Conservation (phyloP, 345 rosid species). For the Luvunga scandens region DNA sequence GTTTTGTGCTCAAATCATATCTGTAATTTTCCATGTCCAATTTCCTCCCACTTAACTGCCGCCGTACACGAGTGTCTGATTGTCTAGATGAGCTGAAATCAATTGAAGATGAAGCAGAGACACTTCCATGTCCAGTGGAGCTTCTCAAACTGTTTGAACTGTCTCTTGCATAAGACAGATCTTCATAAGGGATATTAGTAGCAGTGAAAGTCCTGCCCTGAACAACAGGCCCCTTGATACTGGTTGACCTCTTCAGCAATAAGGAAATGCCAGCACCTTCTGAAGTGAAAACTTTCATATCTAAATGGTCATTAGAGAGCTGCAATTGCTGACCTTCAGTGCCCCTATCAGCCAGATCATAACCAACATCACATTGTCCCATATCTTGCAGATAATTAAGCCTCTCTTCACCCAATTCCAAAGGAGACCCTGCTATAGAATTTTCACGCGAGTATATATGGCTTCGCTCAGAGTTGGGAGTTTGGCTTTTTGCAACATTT, state of each 20-base stretch:
- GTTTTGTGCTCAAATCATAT: constrained; percentile 48
- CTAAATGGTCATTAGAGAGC: constrained; percentile 25
- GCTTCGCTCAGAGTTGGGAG: constrained; percentile 28
- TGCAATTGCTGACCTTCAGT: constrained; percentile 33
- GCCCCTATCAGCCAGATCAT: constrained; percentile 28
- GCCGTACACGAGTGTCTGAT: constrained; percentile 52
- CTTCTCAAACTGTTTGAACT: constrained; percentile 72
- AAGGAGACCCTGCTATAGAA: constrained; percentile 29
- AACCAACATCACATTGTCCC: constrained; percentile 35
- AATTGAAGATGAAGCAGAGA: constrained; percentile 78
- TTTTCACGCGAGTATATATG: constrained; percentile 30
- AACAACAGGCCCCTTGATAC: constrained; percentile 66
- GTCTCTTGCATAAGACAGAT: constrained; percentile 64
- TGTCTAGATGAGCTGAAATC: constrained; percentile 71
- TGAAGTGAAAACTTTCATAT: constrained; percentile 34
- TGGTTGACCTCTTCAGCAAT: constrained; percentile 76
- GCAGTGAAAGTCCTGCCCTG: constrained; percentile 65
- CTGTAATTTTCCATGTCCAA: constrained; percentile 67
- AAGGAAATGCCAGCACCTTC: constrained; percentile 66
- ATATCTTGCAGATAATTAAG: constrained; percentile 32
- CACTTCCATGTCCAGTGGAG: constrained; percentile 71
- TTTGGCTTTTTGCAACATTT: constrained; percentile 26
- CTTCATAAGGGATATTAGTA: constrained; percentile 60
- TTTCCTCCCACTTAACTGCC: constrained; percentile 70
- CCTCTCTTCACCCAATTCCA: constrained; percentile 41